Evolutionary conservation across 1,284 basidiomycete species (phyloP).

Genomic region (Pseudomicrostroma phylloplanum): DNA sequence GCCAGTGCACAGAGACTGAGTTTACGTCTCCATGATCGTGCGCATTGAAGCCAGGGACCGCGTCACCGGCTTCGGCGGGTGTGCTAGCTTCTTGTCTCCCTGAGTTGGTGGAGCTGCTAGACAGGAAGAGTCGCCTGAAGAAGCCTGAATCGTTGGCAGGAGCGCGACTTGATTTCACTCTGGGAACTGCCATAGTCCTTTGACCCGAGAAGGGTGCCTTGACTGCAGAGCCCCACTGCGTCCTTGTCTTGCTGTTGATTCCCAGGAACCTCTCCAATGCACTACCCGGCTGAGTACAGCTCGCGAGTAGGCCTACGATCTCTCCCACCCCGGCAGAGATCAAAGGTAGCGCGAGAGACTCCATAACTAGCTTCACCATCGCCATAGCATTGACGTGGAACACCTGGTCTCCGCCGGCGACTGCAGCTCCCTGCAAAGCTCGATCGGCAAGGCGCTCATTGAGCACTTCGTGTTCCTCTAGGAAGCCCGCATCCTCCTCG

Average conservation of each 20-base stretch:
- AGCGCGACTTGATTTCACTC: neutral
- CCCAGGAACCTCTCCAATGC: conserved; percentile 21
- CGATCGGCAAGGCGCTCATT: neutral
- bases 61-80: too few relatives aligned
- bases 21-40: neutral
- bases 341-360: conserved; percentile 37
- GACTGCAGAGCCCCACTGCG: neutral
- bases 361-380: conserved; percentile 29
- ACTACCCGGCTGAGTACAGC: conserved; percentile 5
- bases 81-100: too few relatives aligned
- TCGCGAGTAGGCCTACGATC: conserved; percentile 6
- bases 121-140: too few relatives aligned
- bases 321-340: conserved; percentile 33
- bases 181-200: neutral
- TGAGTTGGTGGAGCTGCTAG: too few relatives aligned
- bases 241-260: neutral
- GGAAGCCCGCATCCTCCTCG: conserved; percentile 1
- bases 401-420: conserved; percentile 9
- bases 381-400: conserved; percentile 34
- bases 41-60: too few relatives aligned
- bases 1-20: neutral
- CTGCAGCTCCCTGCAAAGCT: too few relatives aligned
- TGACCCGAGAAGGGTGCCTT: neutral
- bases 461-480: neutral
- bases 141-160: too few relatives aligned